Evolutionary conservation across 2,329 filamentous ascomycete genomes (phyloP), one percentile per base, ranked within the genome.

Genomic region (Rhynchosporium graminicola): DNA sequence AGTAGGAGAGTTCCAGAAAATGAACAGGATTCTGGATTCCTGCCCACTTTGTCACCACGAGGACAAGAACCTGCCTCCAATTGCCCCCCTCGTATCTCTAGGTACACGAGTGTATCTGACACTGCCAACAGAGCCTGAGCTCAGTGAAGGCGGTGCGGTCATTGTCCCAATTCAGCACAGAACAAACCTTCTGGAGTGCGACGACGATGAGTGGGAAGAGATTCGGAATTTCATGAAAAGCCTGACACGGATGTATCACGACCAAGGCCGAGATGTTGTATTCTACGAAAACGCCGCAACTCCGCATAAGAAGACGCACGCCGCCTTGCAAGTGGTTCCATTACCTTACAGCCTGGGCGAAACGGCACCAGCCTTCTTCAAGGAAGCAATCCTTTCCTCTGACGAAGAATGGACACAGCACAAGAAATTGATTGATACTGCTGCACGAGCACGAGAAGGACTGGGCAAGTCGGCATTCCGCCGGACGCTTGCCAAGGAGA

Each of bases 141-240:
- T 99, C 48, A 90, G 85, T 68, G 83, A 90, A 56, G 91, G 91
- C 51, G 89, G 92, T 55, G 91, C 93, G 6, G 88, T 95, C 62
- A 95, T 99, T 65, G 92, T 93, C 3, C 95, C 95, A 5, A 86
- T 95, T 28, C 86, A 92, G 69, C 95, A 99, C 74, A 88, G 88
- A 58, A 87, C 82, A 29, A 99, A 98, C 74, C 85, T 99, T 0
- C 80, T 99, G n/a, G 94, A 97, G 76, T 99, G 95, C 76, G 94
- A 98, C 76, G 94, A 99, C 73, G 95, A 99, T 73, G 95, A 99
- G 75, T 99, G 96, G 96, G 95, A 99, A 74, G 95, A 99, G 77
- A 88, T 99, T 5, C 90, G 95, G 69, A 99, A 99, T 76, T 99
- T 99, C 74, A 98, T 98, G 94, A 99, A 99, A 79, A 90, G 87